Evolutionary conservation across 2,329 filamentous ascomycete genomes (phyloP).

Genomic region (Fusarium nanum): DNA sequence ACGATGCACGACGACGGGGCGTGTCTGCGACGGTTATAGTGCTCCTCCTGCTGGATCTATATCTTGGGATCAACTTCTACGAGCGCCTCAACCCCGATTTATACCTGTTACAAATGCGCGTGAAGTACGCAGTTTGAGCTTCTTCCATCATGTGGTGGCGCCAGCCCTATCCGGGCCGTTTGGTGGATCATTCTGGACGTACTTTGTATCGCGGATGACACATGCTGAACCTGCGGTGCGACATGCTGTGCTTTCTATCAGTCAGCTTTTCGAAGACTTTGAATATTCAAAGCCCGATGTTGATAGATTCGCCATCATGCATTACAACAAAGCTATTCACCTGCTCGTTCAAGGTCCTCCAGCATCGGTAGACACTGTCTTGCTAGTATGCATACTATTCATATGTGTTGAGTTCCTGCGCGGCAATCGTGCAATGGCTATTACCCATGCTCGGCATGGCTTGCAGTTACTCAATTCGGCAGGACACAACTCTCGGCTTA

Average conservation of each 20-base stretch:
- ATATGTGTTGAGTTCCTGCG: constrained; percentile 58
- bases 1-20: constrained; percentile 63
- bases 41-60: constrained; percentile 47
- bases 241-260: constrained; percentile 55
- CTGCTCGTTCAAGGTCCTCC: constrained; percentile 44
- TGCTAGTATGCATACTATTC: constrained; percentile 57
- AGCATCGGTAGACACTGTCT: constrained; percentile 49
- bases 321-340: constrained; percentile 57
- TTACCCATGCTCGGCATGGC: constrained; percentile 55
- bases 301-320: constrained; percentile 50
- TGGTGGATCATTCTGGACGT: constrained; percentile 56
- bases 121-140: constrained; percentile 52
- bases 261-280: constrained; percentile 54
- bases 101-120: constrained; percentile 40
- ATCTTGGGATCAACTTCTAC: constrained; percentile 53
- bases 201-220: constrained; percentile 53
- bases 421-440: constrained; percentile 51
- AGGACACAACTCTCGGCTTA: constrained; percentile 46
- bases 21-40: constrained; percentile 67
- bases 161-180: constrained; percentile 52
- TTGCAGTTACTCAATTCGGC: constrained; percentile 50
- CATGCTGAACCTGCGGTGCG: constrained; percentile 53
- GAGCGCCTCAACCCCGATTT: constrained; percentile 26
- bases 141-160: constrained; percentile 53
- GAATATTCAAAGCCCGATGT: constrained; percentile 16